A percentile compares a stretch with the other conserved stretches of the same genome.
These are phyloP conservation scores for Verticillium albo-atrum DNA, from an alignment of 2,329 filamentous ascomycete genomes.

Conservation along the genomic window DNA sequence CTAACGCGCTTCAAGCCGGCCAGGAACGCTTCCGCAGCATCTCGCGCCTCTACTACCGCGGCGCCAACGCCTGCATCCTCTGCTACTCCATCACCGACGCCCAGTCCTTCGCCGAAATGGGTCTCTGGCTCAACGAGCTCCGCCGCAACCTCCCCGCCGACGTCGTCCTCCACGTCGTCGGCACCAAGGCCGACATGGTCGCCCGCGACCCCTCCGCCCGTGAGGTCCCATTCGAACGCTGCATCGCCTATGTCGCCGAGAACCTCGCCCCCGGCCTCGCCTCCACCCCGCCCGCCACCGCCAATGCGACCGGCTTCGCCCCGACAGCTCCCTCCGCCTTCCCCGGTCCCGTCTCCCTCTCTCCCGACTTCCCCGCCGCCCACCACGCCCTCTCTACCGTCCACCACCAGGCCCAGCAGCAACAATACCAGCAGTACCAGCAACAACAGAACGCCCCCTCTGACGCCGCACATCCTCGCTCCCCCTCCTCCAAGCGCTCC, in stretches of 20 bases:
- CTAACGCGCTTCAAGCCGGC: slow-evolving; percentile 50
- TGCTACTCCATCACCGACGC: slow-evolving; percentile 93
- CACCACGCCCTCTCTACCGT: slow-evolving; percentile 8
- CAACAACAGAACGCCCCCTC: not conserved
- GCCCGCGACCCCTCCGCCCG: slow-evolving; percentile 73
- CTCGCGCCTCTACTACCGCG: slow-evolving; percentile 91
- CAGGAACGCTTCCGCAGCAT: slow-evolving; percentile 96
- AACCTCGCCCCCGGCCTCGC: slow-evolving; percentile 71
- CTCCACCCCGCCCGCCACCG: slow-evolving; percentile 64
- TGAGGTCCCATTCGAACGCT: slow-evolving; percentile 89
- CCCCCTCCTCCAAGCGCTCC: slow-evolving; percentile 60
- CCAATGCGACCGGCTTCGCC: slow-evolving; percentile 32
- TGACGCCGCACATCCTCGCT: slow-evolving; percentile 45
- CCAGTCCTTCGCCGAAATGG: slow-evolving; percentile 85
- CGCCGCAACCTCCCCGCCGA: slow-evolving; percentile 72
- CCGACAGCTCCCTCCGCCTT: slow-evolving; percentile 5
- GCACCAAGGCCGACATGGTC: slow-evolving; percentile 89
- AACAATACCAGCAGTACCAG: slow-evolving; percentile 5
- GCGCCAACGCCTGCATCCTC: slow-evolving; percentile 87
- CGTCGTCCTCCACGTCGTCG: slow-evolving; percentile 89
- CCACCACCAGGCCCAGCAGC: slow-evolving; percentile 2
- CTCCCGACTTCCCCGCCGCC: slow-evolving; percentile 11
- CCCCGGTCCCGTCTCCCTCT: not conserved
- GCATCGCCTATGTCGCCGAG: slow-evolving; percentile 92
- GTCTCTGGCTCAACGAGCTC: slow-evolving; percentile 82